phyloP scores from a whole-genome alignment of 495 filamentous ascomycete genomes.

The Neurospora sp. region DNA sequence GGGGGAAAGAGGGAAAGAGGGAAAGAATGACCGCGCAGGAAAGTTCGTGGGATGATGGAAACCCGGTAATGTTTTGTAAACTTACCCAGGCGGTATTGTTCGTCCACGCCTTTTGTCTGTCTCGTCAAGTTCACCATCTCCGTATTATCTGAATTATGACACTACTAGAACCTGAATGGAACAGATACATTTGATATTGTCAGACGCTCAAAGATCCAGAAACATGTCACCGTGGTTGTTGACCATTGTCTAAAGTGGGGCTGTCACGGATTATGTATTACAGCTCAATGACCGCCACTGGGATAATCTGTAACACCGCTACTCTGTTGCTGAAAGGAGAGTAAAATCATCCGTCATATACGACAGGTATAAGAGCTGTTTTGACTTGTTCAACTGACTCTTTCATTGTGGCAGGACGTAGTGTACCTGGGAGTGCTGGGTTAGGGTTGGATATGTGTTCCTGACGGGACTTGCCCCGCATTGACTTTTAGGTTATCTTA shows the following conservation, averaged over 20 bases:
- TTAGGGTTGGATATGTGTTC: not conserved
- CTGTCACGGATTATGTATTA: not conserved
- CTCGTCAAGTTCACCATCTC: not conserved
- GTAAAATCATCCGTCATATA: not conserved
- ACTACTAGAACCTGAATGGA: too few relatives aligned
- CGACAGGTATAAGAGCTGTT: not conserved
- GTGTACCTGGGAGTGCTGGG: not conserved
- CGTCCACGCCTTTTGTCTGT: not conserved
- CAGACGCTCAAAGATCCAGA: not conserved
- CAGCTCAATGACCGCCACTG: not conserved
- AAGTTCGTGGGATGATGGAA: not conserved
- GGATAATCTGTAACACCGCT: not conserved
- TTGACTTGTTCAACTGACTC: not conserved
- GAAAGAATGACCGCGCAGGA: too few relatives aligned
- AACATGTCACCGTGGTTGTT: not conserved
- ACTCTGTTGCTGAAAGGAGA: not conserved
- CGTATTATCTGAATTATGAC: rapidly evolving
- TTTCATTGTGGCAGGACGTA: too few relatives aligned
- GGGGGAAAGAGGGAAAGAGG: too few relatives aligned
- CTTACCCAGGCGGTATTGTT: not conserved
- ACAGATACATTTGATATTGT: not conserved
- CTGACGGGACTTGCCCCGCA: not conserved
- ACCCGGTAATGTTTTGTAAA: not conserved
- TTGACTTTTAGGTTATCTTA: not conserved
- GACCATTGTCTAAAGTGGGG: not conserved